phyloP scores from a whole-genome alignment of 2,329 filamentous ascomycete species.

The Penicillium sp. region DNA sequence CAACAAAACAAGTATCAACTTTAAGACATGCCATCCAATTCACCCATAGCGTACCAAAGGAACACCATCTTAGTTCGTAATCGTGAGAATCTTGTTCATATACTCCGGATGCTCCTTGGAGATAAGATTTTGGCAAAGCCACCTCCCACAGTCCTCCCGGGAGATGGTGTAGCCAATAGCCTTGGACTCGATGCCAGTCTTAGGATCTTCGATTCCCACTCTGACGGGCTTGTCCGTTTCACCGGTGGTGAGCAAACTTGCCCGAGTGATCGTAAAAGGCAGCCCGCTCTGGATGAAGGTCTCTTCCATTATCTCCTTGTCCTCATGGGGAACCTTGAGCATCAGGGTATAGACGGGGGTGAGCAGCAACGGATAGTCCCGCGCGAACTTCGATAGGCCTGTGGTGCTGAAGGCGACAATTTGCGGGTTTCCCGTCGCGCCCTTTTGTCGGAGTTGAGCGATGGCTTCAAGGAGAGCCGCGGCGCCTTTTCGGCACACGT shows the following conservation, averaged over 20 bases:
- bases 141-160: conserved; percentile 31
- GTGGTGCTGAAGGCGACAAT: conserved; percentile 36
- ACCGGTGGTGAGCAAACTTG: conserved; percentile 36
- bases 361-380: conserved; percentile 34
- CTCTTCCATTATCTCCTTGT: conserved; percentile 38
- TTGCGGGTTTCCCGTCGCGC: conserved; percentile 25
- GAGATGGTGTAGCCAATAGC: conserved; percentile 36
- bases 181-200: conserved; percentile 29
- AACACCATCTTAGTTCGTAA: conserved; percentile 9
- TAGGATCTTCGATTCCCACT: conserved; percentile 28
- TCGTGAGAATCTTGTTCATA: conserved; percentile 16
- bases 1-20: too few species aligned
- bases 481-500: conserved; percentile 34
- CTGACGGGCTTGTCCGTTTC: conserved; percentile 21
- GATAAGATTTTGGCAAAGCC: conserved; percentile 19
- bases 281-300: conserved; percentile 25
- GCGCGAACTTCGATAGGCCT: conserved; percentile 30
- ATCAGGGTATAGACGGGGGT: conserved; percentile 33
- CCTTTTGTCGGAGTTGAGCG: conserved; percentile 10
- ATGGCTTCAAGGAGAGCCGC: conserved; percentile 26
- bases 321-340: conserved; percentile 35
- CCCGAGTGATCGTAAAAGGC: conserved; percentile 31
- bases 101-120: conserved; percentile 7
- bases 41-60: not conserved
- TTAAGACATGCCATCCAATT: not conserved